Percentiles rank a stretch among this genome's conserved stretches.
phyloP scores from a whole-genome alignment of 495 filamentous ascomycete species.

The Mytilinidion resinicola region DNA sequence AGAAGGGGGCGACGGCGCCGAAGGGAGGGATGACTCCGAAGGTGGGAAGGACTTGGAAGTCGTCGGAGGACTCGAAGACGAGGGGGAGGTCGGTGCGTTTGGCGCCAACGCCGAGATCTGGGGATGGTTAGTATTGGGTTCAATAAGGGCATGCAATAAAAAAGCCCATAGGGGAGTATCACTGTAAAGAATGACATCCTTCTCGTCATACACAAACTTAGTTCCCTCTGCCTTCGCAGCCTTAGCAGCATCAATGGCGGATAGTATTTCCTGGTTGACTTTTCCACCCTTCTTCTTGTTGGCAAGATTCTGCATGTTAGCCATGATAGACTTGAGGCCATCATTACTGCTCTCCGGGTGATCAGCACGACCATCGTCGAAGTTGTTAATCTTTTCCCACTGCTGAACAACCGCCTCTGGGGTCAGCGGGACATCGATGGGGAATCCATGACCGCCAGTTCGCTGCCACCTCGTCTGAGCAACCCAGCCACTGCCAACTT shows the following conservation, averaged over 20 bases:
- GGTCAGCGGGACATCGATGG: constrained; percentile 75
- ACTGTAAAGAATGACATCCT: constrained; percentile 87
- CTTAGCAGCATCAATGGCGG: constrained; percentile 73
- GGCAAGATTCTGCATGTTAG: constrained; percentile 74
- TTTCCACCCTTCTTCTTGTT: constrained; percentile 32
- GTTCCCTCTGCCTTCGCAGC: constrained; percentile 63
- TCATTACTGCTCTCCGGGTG: constrained; percentile 74
- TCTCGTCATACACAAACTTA: constrained; percentile 73
- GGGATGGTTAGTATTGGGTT: neutral
- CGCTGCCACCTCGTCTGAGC: constrained; percentile 93
- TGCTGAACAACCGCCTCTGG: constrained; percentile 76
- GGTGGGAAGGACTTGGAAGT: constrained; percentile 89
- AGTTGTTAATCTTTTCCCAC: constrained; percentile 77
- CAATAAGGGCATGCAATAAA: neutral
- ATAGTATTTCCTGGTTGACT: constrained; percentile 45
- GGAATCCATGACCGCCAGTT: constrained; percentile 84
- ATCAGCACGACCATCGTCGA: constrained; percentile 85
- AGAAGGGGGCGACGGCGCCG: constrained; percentile 74
- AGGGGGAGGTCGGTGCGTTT: constrained; percentile 84
- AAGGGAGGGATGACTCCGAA: constrained; percentile 94
- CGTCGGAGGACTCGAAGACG: constrained; percentile 81
- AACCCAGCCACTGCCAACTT: constrained; percentile 94
- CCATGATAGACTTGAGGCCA: constrained; percentile 81
- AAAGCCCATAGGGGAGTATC: constrained; percentile 12
- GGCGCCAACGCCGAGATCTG: constrained; percentile 80